Base-by-base conservation (phyloP, 2,329 filamentous ascomycete species). In the Aureobasidium zeae region DNA sequence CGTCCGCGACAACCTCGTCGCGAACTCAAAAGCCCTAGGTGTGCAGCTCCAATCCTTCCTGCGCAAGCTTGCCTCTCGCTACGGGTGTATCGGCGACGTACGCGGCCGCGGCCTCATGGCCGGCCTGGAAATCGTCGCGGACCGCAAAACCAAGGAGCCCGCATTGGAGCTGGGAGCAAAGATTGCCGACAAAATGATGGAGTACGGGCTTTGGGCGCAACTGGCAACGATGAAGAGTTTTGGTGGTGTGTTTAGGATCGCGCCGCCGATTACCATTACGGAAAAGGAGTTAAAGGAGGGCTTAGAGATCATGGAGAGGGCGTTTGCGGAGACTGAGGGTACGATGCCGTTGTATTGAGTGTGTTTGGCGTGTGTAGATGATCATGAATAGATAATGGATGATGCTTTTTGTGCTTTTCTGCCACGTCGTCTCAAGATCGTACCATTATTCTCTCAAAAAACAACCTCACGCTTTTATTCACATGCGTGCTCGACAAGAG, bases 271-370 rank as follows among this genome's bases (percentile, higher is more conserved):
- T 20, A 59, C 51, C 8, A 52, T 53, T 7, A 54, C 52, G 4
- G 52, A 50, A 5, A 52, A 57, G 13, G 53, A 59, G 52, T 36
- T 57, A n/a, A 63, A 70, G 13, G 60, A 67, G 28, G 76, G 74
- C 0, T 52, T 81, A 46, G 51, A 46, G 2, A 72, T 81, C 33
- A 62, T 81, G 48, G 76, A 81, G n/a, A n/a, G n/a, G n/a, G n/a
- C n/a, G n/a, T n/a, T n/a, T n/a, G n/a, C n/a, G n/a, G n/a, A n/a
- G n/a, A n/a, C n/a, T n/a, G n/a, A n/a, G n/a, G n/a, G n/a, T n/a
- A n/a, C n/a, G n/a, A n/a, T n/a, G n/a, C n/a, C n/a, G n/a, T n/a
- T n/a, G n/a, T n/a, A n/a, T n/a, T n/a, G n/a, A n/a, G n/a, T n/a
- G n/a, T n/a, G n/a, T n/a, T n/a, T n/a, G n/a, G n/a, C n/a, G n/a